Evolutionary conservation across 2,329 filamentous ascomycete genomes (phyloP).

Genomic region (Zymoseptoria ardabiliae): DNA sequence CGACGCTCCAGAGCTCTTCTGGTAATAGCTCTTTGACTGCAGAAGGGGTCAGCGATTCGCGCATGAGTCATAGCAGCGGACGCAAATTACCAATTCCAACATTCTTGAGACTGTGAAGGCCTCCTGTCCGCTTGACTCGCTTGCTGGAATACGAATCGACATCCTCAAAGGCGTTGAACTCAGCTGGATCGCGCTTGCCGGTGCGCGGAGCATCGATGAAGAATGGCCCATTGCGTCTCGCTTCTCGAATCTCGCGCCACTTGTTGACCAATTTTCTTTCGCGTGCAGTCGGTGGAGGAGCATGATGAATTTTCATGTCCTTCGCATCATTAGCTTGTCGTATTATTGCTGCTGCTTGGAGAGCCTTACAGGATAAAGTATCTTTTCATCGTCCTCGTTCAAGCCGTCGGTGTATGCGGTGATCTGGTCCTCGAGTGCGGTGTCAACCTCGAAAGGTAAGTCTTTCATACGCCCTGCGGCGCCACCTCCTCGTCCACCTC

Average conservation of each 20-base stretch:
- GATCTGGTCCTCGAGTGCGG: conserved; percentile 16
- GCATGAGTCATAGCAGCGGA: neutral
- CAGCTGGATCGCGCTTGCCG: conserved; percentile 43
- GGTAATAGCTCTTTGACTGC: conserved; percentile 44
- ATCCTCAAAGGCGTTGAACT: conserved; percentile 50
- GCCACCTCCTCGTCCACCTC: conserved; percentile 8
- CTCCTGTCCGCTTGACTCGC: conserved; percentile 28
- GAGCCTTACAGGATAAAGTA: conserved; percentile 14
- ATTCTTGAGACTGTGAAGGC: conserved; percentile 43
- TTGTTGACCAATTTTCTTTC: conserved; percentile 10
- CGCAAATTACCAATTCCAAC: conserved; percentile 11
- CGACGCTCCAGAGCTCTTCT: conserved; percentile 41
- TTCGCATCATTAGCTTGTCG: neutral
- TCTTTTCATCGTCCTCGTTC: conserved; percentile 11
- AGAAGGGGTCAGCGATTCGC: neutral
- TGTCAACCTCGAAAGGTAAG: conserved; percentile 15
- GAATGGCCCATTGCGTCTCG: conserved; percentile 15
- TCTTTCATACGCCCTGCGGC: conserved; percentile 9
- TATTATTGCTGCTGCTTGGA: neutral
- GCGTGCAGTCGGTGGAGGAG: conserved; percentile 8
- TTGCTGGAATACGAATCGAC: conserved; percentile 36
- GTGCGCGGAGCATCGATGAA: conserved; percentile 20
- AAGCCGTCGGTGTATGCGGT: conserved; percentile 6
- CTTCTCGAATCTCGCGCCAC: conserved; percentile 9
- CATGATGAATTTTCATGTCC: conserved; percentile 4